A percentile compares a stretch with the other conserved stretches of the same genome.
Evolutionary conservation across 345 rosid genomes (phyloP).

Genomic region (Nephelium lappaceum): DNA sequence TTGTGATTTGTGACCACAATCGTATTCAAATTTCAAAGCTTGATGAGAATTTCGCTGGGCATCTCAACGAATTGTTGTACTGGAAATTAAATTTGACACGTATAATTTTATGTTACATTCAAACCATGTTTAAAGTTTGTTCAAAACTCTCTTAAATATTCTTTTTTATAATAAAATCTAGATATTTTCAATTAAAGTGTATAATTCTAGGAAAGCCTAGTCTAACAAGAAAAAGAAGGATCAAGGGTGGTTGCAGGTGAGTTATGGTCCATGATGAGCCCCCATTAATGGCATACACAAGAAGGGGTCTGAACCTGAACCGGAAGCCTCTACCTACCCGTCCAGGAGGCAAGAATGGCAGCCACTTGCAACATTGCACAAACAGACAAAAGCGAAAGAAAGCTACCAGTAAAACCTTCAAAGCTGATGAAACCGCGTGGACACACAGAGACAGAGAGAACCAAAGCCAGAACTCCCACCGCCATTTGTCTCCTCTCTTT

Average conservation of each 20-base stretch:
- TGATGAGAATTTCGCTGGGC: too few species aligned
- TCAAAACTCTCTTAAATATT: too few species aligned
- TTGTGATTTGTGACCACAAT: too few species aligned
- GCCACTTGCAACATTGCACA: background rate
- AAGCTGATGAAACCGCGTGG: conserved; percentile 20
- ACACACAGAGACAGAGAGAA: background rate
- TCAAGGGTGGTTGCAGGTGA: background rate
- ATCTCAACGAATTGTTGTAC: too few species aligned
- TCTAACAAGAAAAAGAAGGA: background rate
- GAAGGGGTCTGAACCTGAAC: background rate
- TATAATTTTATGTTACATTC: too few species aligned
- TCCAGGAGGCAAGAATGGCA: background rate
- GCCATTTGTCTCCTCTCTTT: background rate
- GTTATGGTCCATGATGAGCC: background rate
- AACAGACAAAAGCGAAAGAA: conserved; percentile 1
- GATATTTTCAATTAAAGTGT: too few species aligned
- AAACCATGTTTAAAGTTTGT: too few species aligned
- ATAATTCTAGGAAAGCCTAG: too few species aligned
- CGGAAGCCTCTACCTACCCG: background rate
- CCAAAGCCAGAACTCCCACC: conserved; percentile 1
- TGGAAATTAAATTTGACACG: too few species aligned
- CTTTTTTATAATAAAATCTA: too few species aligned
- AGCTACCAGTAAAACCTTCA: background rate
- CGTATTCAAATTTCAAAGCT: too few species aligned
- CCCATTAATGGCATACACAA: background rate